A percentile compares a stretch with the other conserved stretches of the same genome.
phyloP scores from a whole-genome alignment of 495 filamentous ascomycete genomes.

The Paragyromitra xinjiangensis region DNA sequence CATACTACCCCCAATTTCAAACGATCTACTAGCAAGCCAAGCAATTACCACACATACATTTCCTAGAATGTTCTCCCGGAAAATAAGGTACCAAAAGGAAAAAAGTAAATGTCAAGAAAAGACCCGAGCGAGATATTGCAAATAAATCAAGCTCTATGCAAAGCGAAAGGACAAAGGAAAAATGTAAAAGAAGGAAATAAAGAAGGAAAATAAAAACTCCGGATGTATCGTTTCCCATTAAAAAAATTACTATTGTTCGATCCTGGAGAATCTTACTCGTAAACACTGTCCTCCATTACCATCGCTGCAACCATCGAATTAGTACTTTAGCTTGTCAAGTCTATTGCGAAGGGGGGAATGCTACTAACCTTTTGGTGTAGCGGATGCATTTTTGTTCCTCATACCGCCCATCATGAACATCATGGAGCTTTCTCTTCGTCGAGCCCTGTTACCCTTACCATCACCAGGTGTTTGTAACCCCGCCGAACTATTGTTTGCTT shows the following conservation, averaged over 20 bases:
- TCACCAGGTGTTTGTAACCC: slow-evolving; percentile 35
- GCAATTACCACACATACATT: slow-evolving; percentile 27
- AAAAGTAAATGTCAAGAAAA: slow-evolving; percentile 42
- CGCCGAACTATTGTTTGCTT: slow-evolving; percentile 18
- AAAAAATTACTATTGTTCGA: slow-evolving; percentile 26
- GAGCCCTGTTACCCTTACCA: slow-evolving; percentile 60
- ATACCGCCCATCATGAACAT: slow-evolving; percentile 64
- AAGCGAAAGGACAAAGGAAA: slow-evolving; percentile 24
- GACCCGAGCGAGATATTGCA: neutral
- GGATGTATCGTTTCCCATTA: slow-evolving; percentile 44
- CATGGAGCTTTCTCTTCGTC: slow-evolving; percentile 69
- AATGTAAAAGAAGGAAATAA: slow-evolving; percentile 14
- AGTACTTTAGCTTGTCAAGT: slow-evolving; percentile 15
- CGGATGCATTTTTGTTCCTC: slow-evolving; percentile 51
- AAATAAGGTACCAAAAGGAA: slow-evolving; percentile 32
- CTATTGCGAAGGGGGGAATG: neutral
- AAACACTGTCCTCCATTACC: slow-evolving; percentile 53
- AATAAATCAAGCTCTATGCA: slow-evolving; percentile 19
- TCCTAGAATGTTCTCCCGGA: neutral
- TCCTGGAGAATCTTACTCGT: slow-evolving; percentile 31
- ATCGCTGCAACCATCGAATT: slow-evolving; percentile 39
- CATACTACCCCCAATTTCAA: slow-evolving; percentile 13
- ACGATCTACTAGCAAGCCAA: slow-evolving; percentile 16
- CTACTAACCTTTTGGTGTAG: slow-evolving; percentile 44
- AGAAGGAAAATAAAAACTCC: slow-evolving; percentile 29